phyloP scores from a whole-genome alignment of 1,284 basidiomycete genomes.

The Ustilago xerochloae region DNA sequence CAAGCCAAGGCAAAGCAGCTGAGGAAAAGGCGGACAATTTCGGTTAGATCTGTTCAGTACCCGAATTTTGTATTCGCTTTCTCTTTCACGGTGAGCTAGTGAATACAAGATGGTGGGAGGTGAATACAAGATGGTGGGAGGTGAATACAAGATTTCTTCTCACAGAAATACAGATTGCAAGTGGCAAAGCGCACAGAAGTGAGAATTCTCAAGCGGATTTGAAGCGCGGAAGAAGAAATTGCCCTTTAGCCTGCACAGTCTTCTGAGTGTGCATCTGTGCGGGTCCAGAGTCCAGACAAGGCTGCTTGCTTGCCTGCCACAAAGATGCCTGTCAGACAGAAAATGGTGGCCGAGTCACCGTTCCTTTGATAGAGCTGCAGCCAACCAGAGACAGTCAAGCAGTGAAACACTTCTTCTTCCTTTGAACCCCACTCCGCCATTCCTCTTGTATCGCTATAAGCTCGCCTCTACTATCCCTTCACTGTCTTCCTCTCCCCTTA shows the following conservation, averaged over 20 bases:
- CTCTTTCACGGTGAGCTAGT: constrained; percentile 6
- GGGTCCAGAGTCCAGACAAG: too few species aligned
- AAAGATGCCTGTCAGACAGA: too few species aligned
- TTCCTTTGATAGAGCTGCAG: neutral
- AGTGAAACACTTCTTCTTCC: neutral
- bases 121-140: neutral
- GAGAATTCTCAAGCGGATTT: neutral
- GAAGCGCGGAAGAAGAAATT: constrained; percentile 7
- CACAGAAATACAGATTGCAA: too few species aligned
- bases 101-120: neutral
- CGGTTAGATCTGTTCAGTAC: constrained; percentile 22
- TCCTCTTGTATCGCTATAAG: neutral
- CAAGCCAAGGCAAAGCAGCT: neutral
- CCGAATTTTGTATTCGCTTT: constrained; percentile 4
- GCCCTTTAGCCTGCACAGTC: neutral
- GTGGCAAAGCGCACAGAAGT: neutral
- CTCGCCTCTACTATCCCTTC: neutral
- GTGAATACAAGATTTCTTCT: too few species aligned
- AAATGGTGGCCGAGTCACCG: constrained; percentile 21
- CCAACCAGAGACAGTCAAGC: too few species aligned
- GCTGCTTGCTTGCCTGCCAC: too few species aligned
- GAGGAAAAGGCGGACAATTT: constrained; percentile 17
- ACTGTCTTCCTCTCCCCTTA: neutral
- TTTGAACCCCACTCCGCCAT: neutral
- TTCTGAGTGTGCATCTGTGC: too few species aligned